Evolutionary conservation across 2,329 filamentous ascomycete genomes (phyloP).

Genomic region (Aspergillus sp.): DNA sequence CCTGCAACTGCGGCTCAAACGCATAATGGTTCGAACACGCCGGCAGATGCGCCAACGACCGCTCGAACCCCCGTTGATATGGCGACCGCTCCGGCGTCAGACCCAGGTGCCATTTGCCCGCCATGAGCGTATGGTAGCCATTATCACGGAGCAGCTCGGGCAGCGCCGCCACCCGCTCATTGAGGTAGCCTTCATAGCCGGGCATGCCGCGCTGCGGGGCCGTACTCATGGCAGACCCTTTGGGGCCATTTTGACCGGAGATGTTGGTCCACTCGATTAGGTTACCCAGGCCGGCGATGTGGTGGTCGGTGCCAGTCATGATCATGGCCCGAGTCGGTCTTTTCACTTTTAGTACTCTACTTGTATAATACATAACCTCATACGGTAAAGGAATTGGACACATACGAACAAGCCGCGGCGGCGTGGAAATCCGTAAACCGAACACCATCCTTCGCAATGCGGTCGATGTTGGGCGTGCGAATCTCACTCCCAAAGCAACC

Average conservation of each 20-base stretch:
- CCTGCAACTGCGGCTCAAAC: constrained; percentile 41
- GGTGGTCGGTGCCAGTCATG: constrained; percentile 57
- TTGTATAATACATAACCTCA: background rate
- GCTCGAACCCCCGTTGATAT: constrained; percentile 50
- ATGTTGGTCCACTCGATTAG: constrained; percentile 52
- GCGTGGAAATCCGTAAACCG: constrained; percentile 59
- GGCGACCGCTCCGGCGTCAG: constrained; percentile 51
- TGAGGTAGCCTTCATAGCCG: constrained; percentile 57
- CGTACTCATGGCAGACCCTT: constrained; percentile 43
- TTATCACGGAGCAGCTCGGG: constrained; percentile 52
- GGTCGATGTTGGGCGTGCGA: constrained; percentile 52
- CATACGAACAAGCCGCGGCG: constrained; percentile 52
- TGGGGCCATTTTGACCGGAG: constrained; percentile 46
- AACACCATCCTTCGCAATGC: constrained; percentile 43
- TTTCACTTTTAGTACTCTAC: constrained; percentile 5
- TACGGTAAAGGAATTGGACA: background rate
- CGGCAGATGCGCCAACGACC: constrained; percentile 52
- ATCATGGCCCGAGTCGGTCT: constrained; percentile 57
- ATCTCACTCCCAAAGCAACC: constrained; percentile 55
- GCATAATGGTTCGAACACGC: constrained; percentile 53
- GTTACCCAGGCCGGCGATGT: constrained; percentile 48
- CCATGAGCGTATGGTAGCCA: constrained; percentile 54
- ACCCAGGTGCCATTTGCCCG: constrained; percentile 58
- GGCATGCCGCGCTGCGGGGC: constrained; percentile 51
- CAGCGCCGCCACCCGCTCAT: constrained; percentile 50